Base-by-base conservation (phyloP, 441 rosid species). In the Macaranga tanarius region DNA sequence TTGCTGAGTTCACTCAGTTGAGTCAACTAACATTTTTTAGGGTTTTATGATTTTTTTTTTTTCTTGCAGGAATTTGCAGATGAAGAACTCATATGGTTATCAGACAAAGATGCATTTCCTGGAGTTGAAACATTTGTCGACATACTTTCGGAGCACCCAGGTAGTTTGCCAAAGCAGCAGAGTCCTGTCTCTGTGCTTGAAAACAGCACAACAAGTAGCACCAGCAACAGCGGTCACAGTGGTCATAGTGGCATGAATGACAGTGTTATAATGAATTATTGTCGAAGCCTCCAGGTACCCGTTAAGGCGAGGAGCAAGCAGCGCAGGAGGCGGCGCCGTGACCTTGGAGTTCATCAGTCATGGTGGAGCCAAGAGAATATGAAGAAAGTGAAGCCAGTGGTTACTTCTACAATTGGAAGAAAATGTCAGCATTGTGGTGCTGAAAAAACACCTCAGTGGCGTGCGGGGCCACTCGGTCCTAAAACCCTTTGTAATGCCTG, bases 391-490 rank as follows among this genome's bases (percentile, higher is more conserved):
- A 71, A 48, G 6, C 38, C 38, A 38, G 28, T 44, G 12, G 59
- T 58, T 22, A 25, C 48, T 10, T 44, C 75, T 22, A 69, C 72
- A 0, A 71, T 83, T 10, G 97, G 94, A 47, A 87, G 97, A 77
- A 89, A 84, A 78, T 90, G 97, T 76, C 90, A 84, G 79, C 98
- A 92, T 74, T 94, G 98, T 13, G 93, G 96, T 50, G 84, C 92
- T 28, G 96, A 94, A 76, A 89, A 90, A 84, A 94, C 98, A 17
- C 98, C 98, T 19, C 98, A 93, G 70, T 93, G 98, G 98, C 83
- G 97, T 75, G 96, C 96, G 0, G 97, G 98, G 31, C 98, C 95
- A 0, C 34, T 65, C 44, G 98, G 98, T 1, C 90, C 95, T 10
- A 93, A 93, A 76, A 93, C 97, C 22, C 88, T 93, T 25, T 93